Base-by-base conservation (phyloP, 2,329 filamentous ascomycete genomes). In the Penicillium sp. region DNA sequence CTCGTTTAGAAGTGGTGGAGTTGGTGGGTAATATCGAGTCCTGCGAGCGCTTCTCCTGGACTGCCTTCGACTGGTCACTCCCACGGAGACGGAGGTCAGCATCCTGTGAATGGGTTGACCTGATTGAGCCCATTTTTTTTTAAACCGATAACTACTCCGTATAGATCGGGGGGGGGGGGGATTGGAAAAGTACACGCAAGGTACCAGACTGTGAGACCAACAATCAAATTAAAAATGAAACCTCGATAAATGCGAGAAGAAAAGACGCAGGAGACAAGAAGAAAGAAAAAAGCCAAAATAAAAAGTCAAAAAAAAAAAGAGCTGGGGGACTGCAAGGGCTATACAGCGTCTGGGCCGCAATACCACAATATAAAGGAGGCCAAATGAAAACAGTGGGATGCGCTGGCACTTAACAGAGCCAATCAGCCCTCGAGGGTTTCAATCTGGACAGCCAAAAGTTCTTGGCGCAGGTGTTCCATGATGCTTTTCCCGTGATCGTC, bases 11-110 rank as follows among this genome's bases (percentile, higher is more conserved):
- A 23, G 43, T 25, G 54, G 66, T 65, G 41, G 67, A 63, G 43
- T 71, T 66, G 7, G 62, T 67, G 7, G 73, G 73, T 31, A 72
- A 60, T 29, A 70, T 60, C 9, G 61, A 61, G 17, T 55, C 53
- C 4, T 60, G 59, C 21, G 60, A 36, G 21, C n/a, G 51, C 35
- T 61, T 64, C 49, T 66, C 56, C 19, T 66, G 63, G 23, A 53
- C 47, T 7, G 52, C 15, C 8, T 53, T 58, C 23, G 58, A 41
- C 15, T 31, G 43, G 5, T 53, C 57, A 19, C 23, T 52, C 10
- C 53, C 54, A 29, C 35, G 53, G 38, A 21, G 54, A 39, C 25
- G 49, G 13, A 25, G 44, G 21, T 45, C 49, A 9, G 55, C 62
- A 10, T 42, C 61, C 27, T 58, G 59, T 15, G 58, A 57, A 23